A percentile compares a stretch with the other conserved stretches of the same genome.
Evolutionary conservation across 352 stramenopile genomes (phyloP).

Genomic region (Globisporangium abappressorium): DNA sequence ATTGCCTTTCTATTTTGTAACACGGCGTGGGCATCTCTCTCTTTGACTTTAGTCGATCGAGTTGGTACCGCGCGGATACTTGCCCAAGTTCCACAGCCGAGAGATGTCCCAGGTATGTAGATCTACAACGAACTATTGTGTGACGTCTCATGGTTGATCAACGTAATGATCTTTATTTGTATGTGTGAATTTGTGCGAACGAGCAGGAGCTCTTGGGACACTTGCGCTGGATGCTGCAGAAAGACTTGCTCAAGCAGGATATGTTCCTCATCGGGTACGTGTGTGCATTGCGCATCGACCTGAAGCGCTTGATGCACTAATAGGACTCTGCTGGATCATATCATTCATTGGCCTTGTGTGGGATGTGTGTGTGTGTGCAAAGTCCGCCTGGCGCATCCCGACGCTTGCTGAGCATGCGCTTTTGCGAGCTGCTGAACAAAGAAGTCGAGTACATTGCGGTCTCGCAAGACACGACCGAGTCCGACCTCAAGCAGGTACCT

Average conservation of each 20-base stretch:
- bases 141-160: neutral
- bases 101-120: conserved; percentile 39
- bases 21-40: neutral
- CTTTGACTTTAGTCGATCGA: conserved; percentile 28
- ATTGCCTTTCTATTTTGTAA: neutral
- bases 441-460: conserved; percentile 91
- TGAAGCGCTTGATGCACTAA: neutral
- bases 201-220: conserved; percentile 63
- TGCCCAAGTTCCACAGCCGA: conserved; percentile 32
- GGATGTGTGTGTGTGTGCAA: neutral
- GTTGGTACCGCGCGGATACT: conserved; percentile 59
- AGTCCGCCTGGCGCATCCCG: conserved; percentile 74
- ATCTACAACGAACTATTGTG: too few relatives aligned
- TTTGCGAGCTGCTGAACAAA: conserved; percentile 81
- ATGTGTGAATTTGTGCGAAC: neutral
- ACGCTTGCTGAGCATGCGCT: conserved; percentile 75
- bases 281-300: neutral
- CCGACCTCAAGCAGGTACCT: conserved; percentile 84
- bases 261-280: conserved; percentile 85
- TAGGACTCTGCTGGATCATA: neutral
- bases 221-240: conserved; percentile 87
- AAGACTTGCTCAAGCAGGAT: conserved; percentile 79
- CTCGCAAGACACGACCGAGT: conserved; percentile 93
- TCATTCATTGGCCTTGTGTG: neutral
- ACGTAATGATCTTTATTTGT: neutral